Base-by-base conservation (phyloP, 495 filamentous ascomycete species). In the Aspergillus cristatus region DNA sequence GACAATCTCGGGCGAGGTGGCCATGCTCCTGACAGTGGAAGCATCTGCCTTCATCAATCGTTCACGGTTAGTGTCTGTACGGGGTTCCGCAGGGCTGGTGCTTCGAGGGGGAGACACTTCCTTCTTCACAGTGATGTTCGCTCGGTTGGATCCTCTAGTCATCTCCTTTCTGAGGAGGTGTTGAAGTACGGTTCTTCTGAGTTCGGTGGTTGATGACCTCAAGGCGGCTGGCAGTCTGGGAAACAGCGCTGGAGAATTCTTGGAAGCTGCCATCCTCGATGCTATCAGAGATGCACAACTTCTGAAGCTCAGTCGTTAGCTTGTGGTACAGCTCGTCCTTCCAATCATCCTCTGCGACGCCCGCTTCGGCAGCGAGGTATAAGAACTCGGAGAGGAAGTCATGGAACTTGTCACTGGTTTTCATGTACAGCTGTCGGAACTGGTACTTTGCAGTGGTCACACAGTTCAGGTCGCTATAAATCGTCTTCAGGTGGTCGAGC, bases 301-400 rank as follows among this genome's bases (percentile, higher is more conserved):
- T 6, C 14, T 42, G 13, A 6, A 42, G 28, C 6, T 32, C 8
- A 14, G 18, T 26, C 7, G 32, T 42, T 1, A 42, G 7, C n/a
- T 31, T 14, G 13, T 33, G 26, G 24, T 37, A 38, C 3, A 43
- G 13, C 16, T 37, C 26, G 1, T 32, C 34, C 16, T 44, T 44
- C 41, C 16, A 44, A 2, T 34, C 14, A 1, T 16, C 25, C 11
- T 22, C 16, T 1, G 29, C 14, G 13, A 40, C 7, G 2, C 22
- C 24, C 1, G 37, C 29, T 24, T 45, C 42, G 4, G 16, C 16
- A 6, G 37, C 32, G 14, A 40, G 25, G 4, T 40, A 29, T 2
- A 29, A 15, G 13, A 45, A 45, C 15, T 45, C 31, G 5, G 36
- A 14, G 20, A 45, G 42, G 25, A 40, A 36, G 8, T 40, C 32